A percentile compares a stretch with the other conserved stretches of the same genome.
phyloP scores from a whole-genome alignment of 2,329 filamentous ascomycete genomes.

The Clonostachys sp. region DNA sequence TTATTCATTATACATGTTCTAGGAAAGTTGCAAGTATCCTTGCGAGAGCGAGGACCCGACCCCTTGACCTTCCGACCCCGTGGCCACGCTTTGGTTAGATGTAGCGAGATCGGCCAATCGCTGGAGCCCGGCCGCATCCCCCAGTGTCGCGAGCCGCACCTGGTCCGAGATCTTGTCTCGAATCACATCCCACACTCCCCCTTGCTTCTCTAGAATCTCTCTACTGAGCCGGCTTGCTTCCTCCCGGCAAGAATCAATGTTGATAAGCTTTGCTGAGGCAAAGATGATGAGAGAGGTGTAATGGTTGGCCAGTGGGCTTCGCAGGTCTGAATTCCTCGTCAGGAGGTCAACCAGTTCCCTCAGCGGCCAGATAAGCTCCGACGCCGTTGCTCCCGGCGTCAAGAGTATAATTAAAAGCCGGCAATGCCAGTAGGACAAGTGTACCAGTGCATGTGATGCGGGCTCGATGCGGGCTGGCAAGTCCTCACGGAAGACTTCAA shows the following conservation, averaged over 20 bases:
- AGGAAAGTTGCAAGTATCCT: conserved; percentile 19
- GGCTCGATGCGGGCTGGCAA: conserved; percentile 54
- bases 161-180: conserved; percentile 32
- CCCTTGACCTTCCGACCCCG: conserved; percentile 15
- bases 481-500: conserved; percentile 61
- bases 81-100: conserved; percentile 16
- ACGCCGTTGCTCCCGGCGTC: conserved; percentile 47
- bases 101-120: conserved; percentile 55
- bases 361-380: conserved; percentile 56
- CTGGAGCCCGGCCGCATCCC: conserved; percentile 45
- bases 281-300: conserved; percentile 56
- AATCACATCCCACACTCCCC: conserved; percentile 54
- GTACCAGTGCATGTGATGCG: conserved; percentile 48
- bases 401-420: conserved; percentile 60
- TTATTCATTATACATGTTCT: no score
- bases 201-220: conserved; percentile 49
- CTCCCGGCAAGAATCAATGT: conserved; percentile 43
- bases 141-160: conserved; percentile 26
- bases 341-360: conserved; percentile 56
- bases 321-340: conserved; percentile 44
- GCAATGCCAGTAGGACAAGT: conserved; percentile 67
- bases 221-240: conserved; percentile 52
- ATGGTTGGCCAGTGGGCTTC: conserved; percentile 64
- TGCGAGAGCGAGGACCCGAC: conserved; percentile 24
- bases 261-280: conserved; percentile 55